A percentile compares a stretch with the other conserved stretches of the same genome.
phyloP scores from a whole-genome alignment of 2,329 filamentous ascomycete genomes.

The Corynespora cassiicola region DNA sequence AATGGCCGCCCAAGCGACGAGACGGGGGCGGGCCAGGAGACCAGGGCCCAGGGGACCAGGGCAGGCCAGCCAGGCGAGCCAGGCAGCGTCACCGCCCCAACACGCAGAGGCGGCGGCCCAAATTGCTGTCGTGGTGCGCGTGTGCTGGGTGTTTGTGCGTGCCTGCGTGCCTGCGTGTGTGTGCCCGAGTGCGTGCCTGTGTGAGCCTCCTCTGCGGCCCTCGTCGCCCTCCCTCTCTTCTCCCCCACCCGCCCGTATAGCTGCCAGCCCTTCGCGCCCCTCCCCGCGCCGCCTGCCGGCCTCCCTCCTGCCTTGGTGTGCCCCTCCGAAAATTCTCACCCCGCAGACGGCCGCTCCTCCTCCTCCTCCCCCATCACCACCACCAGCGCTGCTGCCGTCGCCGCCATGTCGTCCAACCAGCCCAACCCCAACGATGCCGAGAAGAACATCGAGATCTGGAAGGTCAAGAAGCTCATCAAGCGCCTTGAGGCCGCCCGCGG shows the following conservation, averaged over 20 bases:
- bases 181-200: too few species aligned
- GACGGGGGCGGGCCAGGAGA: too few species aligned
- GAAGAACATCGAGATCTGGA: conserved; percentile 95
- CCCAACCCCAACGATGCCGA: conserved; percentile 86
- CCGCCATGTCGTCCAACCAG: conserved; percentile 44
- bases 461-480: conserved; percentile 99
- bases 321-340: conserved; percentile 22
- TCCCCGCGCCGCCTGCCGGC: conserved; percentile 27
- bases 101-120: too few species aligned
- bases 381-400: conserved; percentile 21
- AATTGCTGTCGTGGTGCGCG: too few species aligned
- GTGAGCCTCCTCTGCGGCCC: too few species aligned
- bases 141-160: too few species aligned
- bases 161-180: too few species aligned
- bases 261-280: conserved; percentile 12
- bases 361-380: conserved; percentile 5
- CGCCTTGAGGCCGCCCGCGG: conserved; percentile 94
- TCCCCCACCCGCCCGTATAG: conserved; percentile 18
- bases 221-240: conserved; percentile 5
- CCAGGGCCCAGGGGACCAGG: too few species aligned
- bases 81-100: too few species aligned
- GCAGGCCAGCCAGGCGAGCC: too few species aligned
- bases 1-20: conserved; percentile 8
- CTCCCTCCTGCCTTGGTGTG: conserved; percentile 10
- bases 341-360: conserved; percentile 12